Evolutionary conservation across 805 yeast genomes (phyloP), one percentile per base, ranked within the genome.

Genomic region (Ogataea minuta): DNA sequence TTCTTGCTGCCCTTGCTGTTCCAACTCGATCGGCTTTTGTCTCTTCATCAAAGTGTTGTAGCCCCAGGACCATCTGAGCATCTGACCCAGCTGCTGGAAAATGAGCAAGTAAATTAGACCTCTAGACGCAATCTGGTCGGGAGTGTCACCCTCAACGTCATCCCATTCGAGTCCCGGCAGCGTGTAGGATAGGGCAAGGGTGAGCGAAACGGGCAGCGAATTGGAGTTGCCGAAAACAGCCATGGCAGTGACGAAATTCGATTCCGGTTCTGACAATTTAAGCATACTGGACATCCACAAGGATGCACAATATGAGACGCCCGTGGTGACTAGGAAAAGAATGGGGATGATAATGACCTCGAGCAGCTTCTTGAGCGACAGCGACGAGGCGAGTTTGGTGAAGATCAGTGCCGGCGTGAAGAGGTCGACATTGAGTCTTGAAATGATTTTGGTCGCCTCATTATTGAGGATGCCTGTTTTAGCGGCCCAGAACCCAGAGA

Each of bases 381-480:
- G 66, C 13, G 79, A 72, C 6, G 79, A 70, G 13, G 80, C 82
- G 39, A 77, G 68, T 60, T 93, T 93, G 49, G 87, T 75, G 63
- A 91, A 93, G 52, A 91, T 89, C 70, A 91, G 77, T 52, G 96
- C 90, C 6, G 99, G 98, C 14, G 98, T 93, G 69, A 93, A 91
- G 36, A 91, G 67, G 63, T 87, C 91, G 25, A 93, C 97, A 57
- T 91, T 91, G 37, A 91, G 70, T 41, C 73, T 67, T 4, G 93
- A 81, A 14, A 91, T 72, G 29, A 76, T 72, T 57, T 85, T 87
- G 53, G 89, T 95, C n/a, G 84, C 87, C 28, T 71, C 66, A 41
- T 84, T 75, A 38, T 76, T 77, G 31, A 93, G 71, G 28, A 86
- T 63, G 2, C 91, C 89, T 9, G 77, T 58, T 46, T 76, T 74